Percentiles rank a stretch among this genome's conserved stretches.
Conservation (phyloP, 345 rosid species). For the Lepidium africanum region DNA sequence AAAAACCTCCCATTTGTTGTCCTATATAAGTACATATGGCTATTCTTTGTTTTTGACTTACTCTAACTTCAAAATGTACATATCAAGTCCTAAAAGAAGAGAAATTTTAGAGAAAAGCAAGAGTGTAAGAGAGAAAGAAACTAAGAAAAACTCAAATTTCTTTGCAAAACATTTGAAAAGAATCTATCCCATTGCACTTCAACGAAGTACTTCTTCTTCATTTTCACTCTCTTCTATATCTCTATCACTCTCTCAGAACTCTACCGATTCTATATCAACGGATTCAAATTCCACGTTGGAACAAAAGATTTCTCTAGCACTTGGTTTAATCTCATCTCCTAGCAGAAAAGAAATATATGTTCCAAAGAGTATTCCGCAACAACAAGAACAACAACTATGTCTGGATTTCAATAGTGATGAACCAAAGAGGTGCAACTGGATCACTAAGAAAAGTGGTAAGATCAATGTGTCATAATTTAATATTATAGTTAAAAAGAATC, state of each 20-base stretch:
- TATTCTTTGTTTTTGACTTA: conserved; percentile 1
- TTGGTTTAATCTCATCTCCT: conserved; percentile 45
- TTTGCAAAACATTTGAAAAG: conserved; percentile 69
- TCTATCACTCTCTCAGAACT: conserved; percentile 76
- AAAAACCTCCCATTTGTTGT: conserved; percentile 4
- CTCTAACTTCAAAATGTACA: conserved; percentile 22
- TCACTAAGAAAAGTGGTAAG: conserved; percentile 87
- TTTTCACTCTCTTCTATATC: conserved; percentile 76
- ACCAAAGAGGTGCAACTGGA: conserved; percentile 79
- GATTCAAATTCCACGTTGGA: conserved; percentile 36
- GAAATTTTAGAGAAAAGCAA: conserved; percentile 15
- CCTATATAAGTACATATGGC: conserved; percentile 23
- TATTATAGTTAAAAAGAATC: neutral
- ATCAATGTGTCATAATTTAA: neutral
- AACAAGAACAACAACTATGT: conserved; percentile 28
- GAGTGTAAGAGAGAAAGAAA: conserved; percentile 23
- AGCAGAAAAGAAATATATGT: conserved; percentile 35
- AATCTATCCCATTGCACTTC: conserved; percentile 70
- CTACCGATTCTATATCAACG: conserved; percentile 66
- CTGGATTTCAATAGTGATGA: conserved; percentile 44
- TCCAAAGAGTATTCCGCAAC: conserved; percentile 27
- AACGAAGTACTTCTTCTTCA: conserved; percentile 65
- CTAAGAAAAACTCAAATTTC: conserved; percentile 33
- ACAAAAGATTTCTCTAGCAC: conserved; percentile 53
- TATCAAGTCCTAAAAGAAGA: conserved; percentile 20